Base-by-base conservation (phyloP, 2,329 filamentous ascomycete species). In the Geoglossum cookeanum region DNA sequence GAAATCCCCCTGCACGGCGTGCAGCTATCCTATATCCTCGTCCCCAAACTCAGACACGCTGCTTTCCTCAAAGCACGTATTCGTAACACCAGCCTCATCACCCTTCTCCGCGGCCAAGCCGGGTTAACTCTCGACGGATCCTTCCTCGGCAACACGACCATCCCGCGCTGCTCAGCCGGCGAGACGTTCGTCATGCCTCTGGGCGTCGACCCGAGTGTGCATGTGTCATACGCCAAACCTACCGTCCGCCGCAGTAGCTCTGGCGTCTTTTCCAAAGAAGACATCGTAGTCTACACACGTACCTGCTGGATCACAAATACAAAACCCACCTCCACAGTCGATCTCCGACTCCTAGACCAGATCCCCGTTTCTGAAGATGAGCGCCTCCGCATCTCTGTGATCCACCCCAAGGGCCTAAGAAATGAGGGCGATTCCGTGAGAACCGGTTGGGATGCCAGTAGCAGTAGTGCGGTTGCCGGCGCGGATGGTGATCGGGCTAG, bases 281-380 rank as follows among this genome's bases (percentile, higher is more conserved):
- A 77, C 59, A 74, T 69, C 60, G 72, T 71, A 29, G 65, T 75
- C 1, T 82, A 77, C 63, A 71, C 65, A 1, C 76, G 78, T 1
- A 67, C 65, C 32, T 63, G 79, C 32, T 74, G 70, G 2, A 64
- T 82, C 9, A 69, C 71, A 30, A 81, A 81, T 64, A 78, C 75
- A 1, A 69, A 69, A 55, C 69, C 71, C 8, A 68, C 68, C 4
- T 60, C 60, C n/a, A 63, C 71, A 0, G 70, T 77, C 13, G 71
- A 71, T 1, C 45, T 83, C 1, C 68, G 75, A 0, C 74, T 83
- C 30, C 64, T 79, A 2, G 80, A 84, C 60, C 79, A 83, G 66
- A 69, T 82, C 1, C 80, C 79, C 2, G 70, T 82, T n/a, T 78
- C 74, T 27, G 74, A 82, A 64, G 79, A 83, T 57, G 79, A 81